Conservation (phyloP, 202 grass and related monocot genomes). For the Musa balbisiana region DNA sequence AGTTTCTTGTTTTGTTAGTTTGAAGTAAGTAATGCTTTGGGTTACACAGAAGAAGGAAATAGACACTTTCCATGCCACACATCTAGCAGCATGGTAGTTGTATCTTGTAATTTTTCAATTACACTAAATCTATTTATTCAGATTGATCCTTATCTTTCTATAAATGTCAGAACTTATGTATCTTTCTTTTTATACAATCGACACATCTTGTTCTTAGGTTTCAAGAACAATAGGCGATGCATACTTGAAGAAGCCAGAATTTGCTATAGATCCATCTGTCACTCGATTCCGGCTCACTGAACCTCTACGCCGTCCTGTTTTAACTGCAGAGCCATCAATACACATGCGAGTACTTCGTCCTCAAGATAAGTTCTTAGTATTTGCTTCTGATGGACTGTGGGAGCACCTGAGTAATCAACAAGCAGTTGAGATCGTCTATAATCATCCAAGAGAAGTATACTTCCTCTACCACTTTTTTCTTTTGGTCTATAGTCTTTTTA, state of each 20-base stretch:
- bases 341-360: conserved; percentile 47
- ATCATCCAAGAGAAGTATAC: conserved; percentile 67
- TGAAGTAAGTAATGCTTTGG: too few species aligned
- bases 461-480: neutral
- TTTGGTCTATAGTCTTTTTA: neutral
- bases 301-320: conserved; percentile 63
- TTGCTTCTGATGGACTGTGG: conserved; percentile 95
- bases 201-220: conserved; percentile 40
- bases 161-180: neutral
- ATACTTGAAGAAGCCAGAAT: conserved; percentile 89
- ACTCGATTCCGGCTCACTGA: conserved; percentile 69
- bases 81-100: too few species aligned
- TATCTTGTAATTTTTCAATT: too few species aligned
- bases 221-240: conserved; percentile 97
- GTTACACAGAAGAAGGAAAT: too few species aligned
- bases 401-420: conserved; percentile 87
- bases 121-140: neutral
- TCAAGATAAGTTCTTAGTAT: conserved; percentile 78
- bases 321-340: conserved; percentile 74
- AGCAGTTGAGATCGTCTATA: conserved; percentile 82
- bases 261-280: conserved; percentile 56
- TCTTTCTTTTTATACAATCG: neutral
- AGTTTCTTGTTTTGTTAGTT: too few species aligned
- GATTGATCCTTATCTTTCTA: neutral
- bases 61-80: too few species aligned